These are phyloP conservation scores for Cutaneotrichosporon cutaneum DNA, from an alignment of 1,284 basidiomycete genomes.

Conservation along the genomic window DNA sequence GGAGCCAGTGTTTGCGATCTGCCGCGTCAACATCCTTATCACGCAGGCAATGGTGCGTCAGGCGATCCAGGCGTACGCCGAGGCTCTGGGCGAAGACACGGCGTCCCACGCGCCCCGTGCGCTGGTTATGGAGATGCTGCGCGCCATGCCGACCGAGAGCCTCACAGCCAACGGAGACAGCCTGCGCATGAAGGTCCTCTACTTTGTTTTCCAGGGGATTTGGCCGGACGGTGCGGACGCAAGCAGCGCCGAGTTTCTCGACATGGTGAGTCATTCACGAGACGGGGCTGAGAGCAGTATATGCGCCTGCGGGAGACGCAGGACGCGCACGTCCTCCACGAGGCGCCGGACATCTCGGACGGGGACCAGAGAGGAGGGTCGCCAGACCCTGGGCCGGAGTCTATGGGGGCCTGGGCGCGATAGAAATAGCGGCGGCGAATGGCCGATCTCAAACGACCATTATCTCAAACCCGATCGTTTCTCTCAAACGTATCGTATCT, in stretches of 20 bases:
- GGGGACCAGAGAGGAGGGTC: not conserved
- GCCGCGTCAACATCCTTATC: slow-evolving; percentile 5
- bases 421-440: not conserved
- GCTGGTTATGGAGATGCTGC: not conserved
- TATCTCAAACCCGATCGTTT: not conserved
- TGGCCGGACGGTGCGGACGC: not conserved
- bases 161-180: not conserved
- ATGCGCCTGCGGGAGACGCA: not conserved
- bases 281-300: not conserved
- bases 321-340: slow-evolving; percentile 2
- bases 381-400: not conserved
- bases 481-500: not conserved
- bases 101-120: not conserved
- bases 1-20: not conserved
- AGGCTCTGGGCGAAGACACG: not conserved
- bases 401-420: not conserved
- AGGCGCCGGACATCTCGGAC: slow-evolving; percentile 1
- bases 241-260: not conserved
- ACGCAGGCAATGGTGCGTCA: slow-evolving; percentile 3
- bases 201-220: not conserved
- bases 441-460: no score
- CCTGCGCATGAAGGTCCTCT: slow-evolving; percentile 4
- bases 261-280: not conserved
- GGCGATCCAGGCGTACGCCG: not conserved
- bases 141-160: slow-evolving; percentile 1